Conservation (phyloP, 306 rosid genomes). For the Abrus precatorius region DNA sequence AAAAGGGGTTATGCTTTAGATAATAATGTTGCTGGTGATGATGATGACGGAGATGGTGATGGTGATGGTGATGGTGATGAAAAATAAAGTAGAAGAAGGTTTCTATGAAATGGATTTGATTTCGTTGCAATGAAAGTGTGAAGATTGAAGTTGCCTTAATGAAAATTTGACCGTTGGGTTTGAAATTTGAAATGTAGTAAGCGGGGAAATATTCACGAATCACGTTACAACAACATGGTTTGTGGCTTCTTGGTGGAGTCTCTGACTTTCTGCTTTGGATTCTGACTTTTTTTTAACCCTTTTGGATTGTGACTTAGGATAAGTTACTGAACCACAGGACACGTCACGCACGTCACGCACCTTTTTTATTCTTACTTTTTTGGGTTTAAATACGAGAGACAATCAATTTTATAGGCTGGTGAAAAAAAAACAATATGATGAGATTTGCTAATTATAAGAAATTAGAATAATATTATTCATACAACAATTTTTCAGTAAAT, state of each 20-base stretch:
- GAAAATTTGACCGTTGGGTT: constrained; percentile 63
- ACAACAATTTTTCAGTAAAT: too few relatives aligned
- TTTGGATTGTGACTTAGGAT: too few relatives aligned
- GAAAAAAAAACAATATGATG: background rate
- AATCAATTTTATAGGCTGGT: background rate
- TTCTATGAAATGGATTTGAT: constrained; percentile 43
- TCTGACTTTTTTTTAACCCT: constrained; percentile 38
- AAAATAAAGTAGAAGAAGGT: background rate
- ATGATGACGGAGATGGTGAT: background rate
- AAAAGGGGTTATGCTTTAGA: constrained; percentile 34
- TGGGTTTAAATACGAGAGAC: background rate
- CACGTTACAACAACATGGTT: background rate
- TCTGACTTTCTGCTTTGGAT: constrained; percentile 46
- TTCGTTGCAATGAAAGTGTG: constrained; percentile 13
- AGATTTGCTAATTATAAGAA: background rate
- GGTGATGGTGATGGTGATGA: background rate
- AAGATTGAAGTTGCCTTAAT: constrained; percentile 46
- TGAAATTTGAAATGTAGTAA: constrained; percentile 63
- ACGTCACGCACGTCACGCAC: constrained; percentile 20
- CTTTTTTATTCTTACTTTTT: background rate
- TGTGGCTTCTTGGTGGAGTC: constrained; percentile 36
- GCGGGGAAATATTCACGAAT: constrained; percentile 52
- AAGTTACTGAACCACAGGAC: constrained; percentile 29
- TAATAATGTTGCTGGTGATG: background rate
- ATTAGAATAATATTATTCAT: too few relatives aligned